Evolutionary conservation across 2,329 filamentous ascomycete genomes (phyloP), one percentile per base, ranked within the genome.

Genomic region (Dendryphion nanum): DNA sequence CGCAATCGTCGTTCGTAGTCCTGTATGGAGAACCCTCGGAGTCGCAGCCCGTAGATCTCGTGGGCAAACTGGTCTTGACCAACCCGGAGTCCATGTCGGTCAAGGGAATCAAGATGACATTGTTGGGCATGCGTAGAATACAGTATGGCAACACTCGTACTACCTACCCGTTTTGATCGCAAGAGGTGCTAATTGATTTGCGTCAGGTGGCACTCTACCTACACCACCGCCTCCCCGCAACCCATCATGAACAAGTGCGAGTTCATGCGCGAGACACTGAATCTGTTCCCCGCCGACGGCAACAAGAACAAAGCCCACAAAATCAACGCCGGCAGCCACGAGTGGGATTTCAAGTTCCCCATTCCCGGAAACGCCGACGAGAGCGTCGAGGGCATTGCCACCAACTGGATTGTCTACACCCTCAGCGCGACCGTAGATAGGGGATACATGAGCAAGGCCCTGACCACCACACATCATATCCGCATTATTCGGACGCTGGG

Each of bases 371-470:
- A 62, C 20, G 64, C 78, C 59, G 79, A 88, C 14, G 93, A 97
- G 75, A 95, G 89, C 58, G 80, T 98, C 28, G 93, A 97, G 68
- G 93, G 93, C 3, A 73, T 97, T 40, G 77, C 79, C 39, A 87
- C 94, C 53, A 90, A 86, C 13, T 91, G 85, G 68, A 83, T 97
- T 43, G 85, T 88, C 33, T 98, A 97, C 69, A 83, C 86, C 50
- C 75, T 98, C 57, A 95, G 95, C 67, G 93, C 91, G 2, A 90
- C 89, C 35, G 83, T 97, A 35, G 86, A 85, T 31, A 75, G 90
- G 42, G 87, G 89, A 45, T 94, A 93, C 71, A 82, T 96, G 55
- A 83, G 85, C 56, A 91, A 94, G 71, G 89, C 95, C 61, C 74
- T 95, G 35, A 81, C 86, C 51, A 79, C 87, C 21, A 84, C 84